phyloP scores from a whole-genome alignment of 768 basidiomycete species.

The Rhizopogon roseolus region DNA sequence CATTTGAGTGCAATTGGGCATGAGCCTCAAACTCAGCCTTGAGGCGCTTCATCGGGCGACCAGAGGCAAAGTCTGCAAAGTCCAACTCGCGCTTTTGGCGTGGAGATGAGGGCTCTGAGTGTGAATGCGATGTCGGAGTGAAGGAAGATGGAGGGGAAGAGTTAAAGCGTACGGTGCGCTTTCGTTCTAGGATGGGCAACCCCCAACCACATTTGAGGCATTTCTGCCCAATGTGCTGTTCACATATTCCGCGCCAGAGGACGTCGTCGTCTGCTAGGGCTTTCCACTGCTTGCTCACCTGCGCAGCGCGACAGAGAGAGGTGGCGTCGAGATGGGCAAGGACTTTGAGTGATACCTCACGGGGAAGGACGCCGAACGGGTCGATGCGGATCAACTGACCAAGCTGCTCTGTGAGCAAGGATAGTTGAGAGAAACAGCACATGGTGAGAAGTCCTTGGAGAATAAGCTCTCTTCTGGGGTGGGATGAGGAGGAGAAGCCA shows the following conservation, averaged over 20 bases:
- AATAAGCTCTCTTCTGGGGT: conserved; percentile 87
- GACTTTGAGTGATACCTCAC: conserved; percentile 83
- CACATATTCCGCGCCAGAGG: conserved; percentile 94
- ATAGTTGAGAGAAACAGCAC: conserved; percentile 98
- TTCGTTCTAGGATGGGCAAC: conserved; percentile 82
- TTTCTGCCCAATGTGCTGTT: conserved; percentile 96
- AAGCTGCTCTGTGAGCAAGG: conserved; percentile 90
- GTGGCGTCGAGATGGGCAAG: conserved; percentile 89
- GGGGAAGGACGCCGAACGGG: conserved; percentile 86
- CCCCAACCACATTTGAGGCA: conserved; percentile 98
- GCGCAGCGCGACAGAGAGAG: conserved; percentile 89
- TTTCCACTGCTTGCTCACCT: conserved; percentile 84
- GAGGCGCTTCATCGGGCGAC: conserved; percentile 51
- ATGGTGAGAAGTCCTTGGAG: conserved; percentile 96
- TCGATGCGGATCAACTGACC: conserved; percentile 92
- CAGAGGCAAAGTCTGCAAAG: conserved; percentile 16
- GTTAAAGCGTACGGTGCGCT: conserved; percentile 40
- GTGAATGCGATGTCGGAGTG: conserved; percentile 2
- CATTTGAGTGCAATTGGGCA: background rate
- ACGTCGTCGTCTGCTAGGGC: conserved; percentile 90
- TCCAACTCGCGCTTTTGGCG: conserved; percentile 38
- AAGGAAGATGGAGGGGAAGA: conserved; percentile 31
- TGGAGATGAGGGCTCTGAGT: conserved; percentile 12
- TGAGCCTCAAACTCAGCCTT: conserved; percentile 9
- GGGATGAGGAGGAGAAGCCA: conserved; percentile 91